These are phyloP conservation scores for Elaeis guineensis DNA, from an alignment of 176 grass and related monocot genomes.

Conservation along the genomic window DNA sequence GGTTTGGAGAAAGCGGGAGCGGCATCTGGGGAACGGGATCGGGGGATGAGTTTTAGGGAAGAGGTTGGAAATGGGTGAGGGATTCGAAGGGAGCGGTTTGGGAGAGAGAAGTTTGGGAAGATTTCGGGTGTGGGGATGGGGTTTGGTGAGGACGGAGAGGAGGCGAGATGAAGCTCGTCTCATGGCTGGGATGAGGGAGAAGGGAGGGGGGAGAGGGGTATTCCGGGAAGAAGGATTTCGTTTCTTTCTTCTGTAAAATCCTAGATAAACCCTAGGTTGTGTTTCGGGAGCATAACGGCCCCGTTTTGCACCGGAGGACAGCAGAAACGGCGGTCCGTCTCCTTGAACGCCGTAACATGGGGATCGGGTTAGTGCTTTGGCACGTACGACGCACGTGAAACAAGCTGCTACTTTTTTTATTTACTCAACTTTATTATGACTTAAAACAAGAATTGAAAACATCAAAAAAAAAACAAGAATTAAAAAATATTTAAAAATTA, in stretches of 20 bases:
- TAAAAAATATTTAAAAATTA: too few relatives aligned
- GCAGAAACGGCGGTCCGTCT: too few relatives aligned
- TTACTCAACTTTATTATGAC: too few relatives aligned
- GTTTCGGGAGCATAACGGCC: neutral
- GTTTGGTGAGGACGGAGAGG: conserved; percentile 33
- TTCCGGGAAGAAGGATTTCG: neutral
- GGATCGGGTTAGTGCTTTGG: too few relatives aligned
- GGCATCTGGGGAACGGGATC: conserved; percentile 5
- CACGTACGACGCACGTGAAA: too few relatives aligned
- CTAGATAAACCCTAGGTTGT: neutral
- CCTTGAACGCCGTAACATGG: too few relatives aligned
- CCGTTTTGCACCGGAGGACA: too few relatives aligned
- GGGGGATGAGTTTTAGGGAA: conserved; percentile 4
- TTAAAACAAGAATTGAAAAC: too few relatives aligned
- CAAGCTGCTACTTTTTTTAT: too few relatives aligned
- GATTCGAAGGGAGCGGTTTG: conserved; percentile 23
- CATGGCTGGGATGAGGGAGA: conserved; percentile 26
- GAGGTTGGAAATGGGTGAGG: neutral
- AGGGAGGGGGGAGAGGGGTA: neutral
- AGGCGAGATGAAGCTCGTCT: conserved; percentile 22
- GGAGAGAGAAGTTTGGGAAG: conserved; percentile 5
- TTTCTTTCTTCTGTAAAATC: conserved; percentile 1
- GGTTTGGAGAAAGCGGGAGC: conserved; percentile 25
- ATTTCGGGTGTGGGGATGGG: neutral
- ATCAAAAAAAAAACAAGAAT: too few relatives aligned